Percentiles rank a stretch among this genome's conserved stretches.
Conservation (phyloP, 169 alveolate genomes). For the Eimeria falciformis region DNA sequence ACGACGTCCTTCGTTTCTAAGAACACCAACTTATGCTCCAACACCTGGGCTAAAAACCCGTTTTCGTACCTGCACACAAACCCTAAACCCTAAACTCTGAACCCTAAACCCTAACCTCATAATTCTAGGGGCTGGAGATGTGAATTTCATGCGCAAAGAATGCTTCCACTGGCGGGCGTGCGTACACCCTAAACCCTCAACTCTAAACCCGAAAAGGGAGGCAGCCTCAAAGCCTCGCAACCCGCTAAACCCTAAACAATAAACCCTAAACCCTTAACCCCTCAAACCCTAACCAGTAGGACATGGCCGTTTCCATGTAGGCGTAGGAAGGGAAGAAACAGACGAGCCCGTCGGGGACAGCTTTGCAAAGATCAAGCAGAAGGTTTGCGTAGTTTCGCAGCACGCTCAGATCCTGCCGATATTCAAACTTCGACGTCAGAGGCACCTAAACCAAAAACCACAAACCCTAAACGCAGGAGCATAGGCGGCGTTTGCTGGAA, state of each 20-base stretch:
- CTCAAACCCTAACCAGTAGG: constrained; percentile 76
- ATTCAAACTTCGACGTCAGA: constrained; percentile 93
- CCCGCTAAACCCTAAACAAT: neutral
- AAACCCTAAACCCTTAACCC: constrained; percentile 34
- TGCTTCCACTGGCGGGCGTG: neutral
- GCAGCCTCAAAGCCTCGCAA: constrained; percentile 29
- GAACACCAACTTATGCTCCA: constrained; percentile 95
- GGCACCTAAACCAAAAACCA: constrained; percentile 81
- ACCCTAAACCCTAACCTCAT: constrained; percentile 20
- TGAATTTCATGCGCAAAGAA: too few relatives aligned
- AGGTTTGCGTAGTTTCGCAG: constrained; percentile 95
- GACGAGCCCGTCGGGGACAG: constrained; percentile 97
- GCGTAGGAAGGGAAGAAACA: constrained; percentile 97
- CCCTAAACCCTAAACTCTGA: constrained; percentile 27
- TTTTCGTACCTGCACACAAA: constrained; percentile 95
- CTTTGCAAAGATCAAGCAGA: constrained; percentile 91
- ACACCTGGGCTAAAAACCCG: constrained; percentile 93
- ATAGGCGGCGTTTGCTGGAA: neutral
- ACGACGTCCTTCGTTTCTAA: constrained; percentile 98
- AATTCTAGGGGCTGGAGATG: constrained; percentile 79
- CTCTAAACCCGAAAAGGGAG: constrained; percentile 22
- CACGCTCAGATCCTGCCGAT: constrained; percentile 93
- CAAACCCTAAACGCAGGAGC: neutral
- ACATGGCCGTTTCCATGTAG: constrained; percentile 92
- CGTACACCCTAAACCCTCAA: neutral